Base-by-base conservation (phyloP, 306 rosid genomes). In the Pyrus pyrifolia region DNA sequence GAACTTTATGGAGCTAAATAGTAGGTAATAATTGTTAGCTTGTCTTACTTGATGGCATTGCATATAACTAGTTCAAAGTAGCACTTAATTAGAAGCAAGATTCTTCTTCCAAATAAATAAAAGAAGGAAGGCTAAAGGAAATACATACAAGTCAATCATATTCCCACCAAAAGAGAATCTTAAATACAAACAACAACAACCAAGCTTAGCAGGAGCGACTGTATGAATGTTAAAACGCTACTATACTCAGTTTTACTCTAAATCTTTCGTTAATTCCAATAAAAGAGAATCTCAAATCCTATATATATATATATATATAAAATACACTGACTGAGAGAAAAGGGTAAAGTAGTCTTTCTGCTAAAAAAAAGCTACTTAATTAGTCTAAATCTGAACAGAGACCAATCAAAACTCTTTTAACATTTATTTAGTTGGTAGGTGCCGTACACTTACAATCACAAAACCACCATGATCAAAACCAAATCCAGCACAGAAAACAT, bases 361-460 rank as follows among this genome's bases (percentile, higher is more conserved):
- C 71, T 6, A 76, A 83, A 67, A 46, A 72, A 76, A 75, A 61
- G 78, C 2, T 44, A 67, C 45, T 38, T 52, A 52, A 60, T 44
- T 35, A 64, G 55, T 62, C 74, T 27, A 59, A 62, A 29, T 60
- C 64, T 74, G 51, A n/a, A 62, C 55, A 55, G 80, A 72, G 79
- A 74, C 69, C 65, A 70, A 22, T 75, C 19, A 22, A 40, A 68
- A 57, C 45, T 62, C 45, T 64, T 51, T 73, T 52, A 73, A 71
- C 62, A 74, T 68, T 21, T 73, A 77, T 62, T 75, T n/a, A 74
- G 67, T 71, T 76, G 69, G 55, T 45, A 59, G 62, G 77, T 25
- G 69, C 89, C 93, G 93, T 88, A 88, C 93, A 49, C 12, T 81
- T n/a, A 53, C 88, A 87, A 86, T 84, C 85, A 59, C 70, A 74